Evolutionary conservation across 495 filamentous ascomycete genomes (phyloP).

Genomic region (Acidiella bohemica): DNA sequence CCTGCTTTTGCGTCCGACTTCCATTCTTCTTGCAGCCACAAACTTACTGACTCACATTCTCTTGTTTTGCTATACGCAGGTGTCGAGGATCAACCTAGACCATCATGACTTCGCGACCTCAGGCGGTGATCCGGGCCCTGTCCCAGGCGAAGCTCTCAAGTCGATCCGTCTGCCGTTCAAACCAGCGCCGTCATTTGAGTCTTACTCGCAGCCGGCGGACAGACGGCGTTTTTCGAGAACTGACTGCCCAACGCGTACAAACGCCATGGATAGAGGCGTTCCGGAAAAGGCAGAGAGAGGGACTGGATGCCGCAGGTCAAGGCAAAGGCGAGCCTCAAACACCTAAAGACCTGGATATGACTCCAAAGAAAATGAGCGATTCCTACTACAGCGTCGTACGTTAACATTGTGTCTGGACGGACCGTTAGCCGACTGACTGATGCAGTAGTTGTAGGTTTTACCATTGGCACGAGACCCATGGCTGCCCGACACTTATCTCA

Average conservation of each 20-base stretch:
- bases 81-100: too few relatives aligned
- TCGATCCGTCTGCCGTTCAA: not conserved
- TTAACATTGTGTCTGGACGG: too few relatives aligned
- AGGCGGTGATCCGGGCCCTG: too few relatives aligned
- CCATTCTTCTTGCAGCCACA: too few relatives aligned
- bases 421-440: constrained; percentile 17
- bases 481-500: constrained; percentile 56
- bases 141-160: too few relatives aligned
- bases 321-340: constrained; percentile 17
- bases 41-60: too few relatives aligned
- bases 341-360: constrained; percentile 35
- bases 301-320: constrained; percentile 2
- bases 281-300: constrained; percentile 36
- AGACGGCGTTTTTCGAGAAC: constrained; percentile 40
- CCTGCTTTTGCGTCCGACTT: too few relatives aligned
- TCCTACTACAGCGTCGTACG: constrained; percentile 49
- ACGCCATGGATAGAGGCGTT: constrained; percentile 61
- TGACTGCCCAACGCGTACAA: constrained; percentile 43
- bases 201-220: constrained; percentile 20
- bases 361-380: constrained; percentile 52
- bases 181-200: constrained; percentile 10
- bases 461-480: constrained; percentile 57
- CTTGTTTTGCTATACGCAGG: too few relatives aligned
- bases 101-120: too few relatives aligned
- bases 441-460: constrained; percentile 36